Evolutionary conservation across 2,329 filamentous ascomycete species (phyloP).

Genomic region (Diaporthe ilicicola): DNA sequence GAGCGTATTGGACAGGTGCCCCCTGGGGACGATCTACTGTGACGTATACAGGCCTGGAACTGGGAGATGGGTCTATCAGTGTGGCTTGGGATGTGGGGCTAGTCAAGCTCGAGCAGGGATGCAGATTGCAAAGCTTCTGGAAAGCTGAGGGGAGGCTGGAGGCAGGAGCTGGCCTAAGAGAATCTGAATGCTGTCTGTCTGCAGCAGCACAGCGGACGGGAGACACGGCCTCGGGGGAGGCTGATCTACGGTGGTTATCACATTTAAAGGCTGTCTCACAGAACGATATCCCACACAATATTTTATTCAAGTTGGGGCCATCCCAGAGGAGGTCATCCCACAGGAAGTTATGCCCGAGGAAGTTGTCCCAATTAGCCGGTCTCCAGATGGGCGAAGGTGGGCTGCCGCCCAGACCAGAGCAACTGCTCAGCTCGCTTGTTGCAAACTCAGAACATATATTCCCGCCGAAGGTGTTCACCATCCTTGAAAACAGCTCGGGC

Average conservation of each 20-base stretch:
- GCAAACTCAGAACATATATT: background rate
- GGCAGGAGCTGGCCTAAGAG: background rate
- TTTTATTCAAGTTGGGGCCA: background rate
- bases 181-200: background rate
- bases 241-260: background rate
- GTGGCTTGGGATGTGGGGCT: constrained; percentile 17
- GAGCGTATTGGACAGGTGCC: constrained; percentile 20
- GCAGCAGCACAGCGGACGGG: background rate
- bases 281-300: background rate
- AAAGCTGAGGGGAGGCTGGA: constrained; percentile 4
- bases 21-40: background rate
- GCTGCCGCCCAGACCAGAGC: constrained; percentile 3
- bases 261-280: background rate
- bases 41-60: background rate
- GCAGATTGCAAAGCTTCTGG: background rate
- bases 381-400: background rate
- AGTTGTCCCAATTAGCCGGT: constrained; percentile 4
- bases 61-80: constrained; percentile 10
- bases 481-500: background rate
- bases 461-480: background rate
- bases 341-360: background rate
- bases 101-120: constrained; percentile 22
- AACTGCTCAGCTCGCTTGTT: constrained; percentile 12
- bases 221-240: background rate
- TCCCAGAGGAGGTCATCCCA: background rate